Percentiles rank a stretch among this genome's conserved stretches.
Conservation (phyloP, 2,329 filamentous ascomycete genomes). For the Pyricularia sp. region DNA sequence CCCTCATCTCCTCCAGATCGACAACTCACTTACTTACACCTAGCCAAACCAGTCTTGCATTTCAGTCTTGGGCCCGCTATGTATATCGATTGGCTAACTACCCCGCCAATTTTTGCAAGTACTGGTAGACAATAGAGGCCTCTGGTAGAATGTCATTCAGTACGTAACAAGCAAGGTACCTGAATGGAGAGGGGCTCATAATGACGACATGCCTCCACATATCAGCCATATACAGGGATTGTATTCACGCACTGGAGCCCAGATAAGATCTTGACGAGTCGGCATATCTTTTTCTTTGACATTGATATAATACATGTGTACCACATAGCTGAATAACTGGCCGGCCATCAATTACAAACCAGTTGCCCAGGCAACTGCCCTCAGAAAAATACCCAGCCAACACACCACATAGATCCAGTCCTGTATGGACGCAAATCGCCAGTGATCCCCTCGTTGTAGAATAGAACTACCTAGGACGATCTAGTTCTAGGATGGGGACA, state of each 20-base stretch:
- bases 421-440: not conserved
- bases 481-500: too few species aligned
- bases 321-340: not conserved
- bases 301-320: not conserved
- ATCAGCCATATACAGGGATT: not conserved
- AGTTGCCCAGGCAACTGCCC: not conserved
- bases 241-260: not conserved
- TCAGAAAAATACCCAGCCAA: not conserved
- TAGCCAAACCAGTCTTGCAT: not conserved
- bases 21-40: not conserved
- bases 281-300: not conserved
- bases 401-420: not conserved
- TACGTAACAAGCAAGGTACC: not conserved
- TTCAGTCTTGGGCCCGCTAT: not conserved
- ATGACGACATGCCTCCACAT: not conserved
- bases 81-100: not conserved
- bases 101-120: not conserved
- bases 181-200: not conserved
- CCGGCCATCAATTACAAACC: not conserved
- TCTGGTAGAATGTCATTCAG: too few species aligned
- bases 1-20: not conserved
- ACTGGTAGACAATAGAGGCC: not conserved
- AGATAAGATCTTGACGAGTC: not conserved
- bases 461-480: too few species aligned
- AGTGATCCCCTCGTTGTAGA: not conserved